These are phyloP conservation scores for Cornus kousa DNA, from an alignment of 148 eudicot species.

Conservation along the genomic window DNA sequence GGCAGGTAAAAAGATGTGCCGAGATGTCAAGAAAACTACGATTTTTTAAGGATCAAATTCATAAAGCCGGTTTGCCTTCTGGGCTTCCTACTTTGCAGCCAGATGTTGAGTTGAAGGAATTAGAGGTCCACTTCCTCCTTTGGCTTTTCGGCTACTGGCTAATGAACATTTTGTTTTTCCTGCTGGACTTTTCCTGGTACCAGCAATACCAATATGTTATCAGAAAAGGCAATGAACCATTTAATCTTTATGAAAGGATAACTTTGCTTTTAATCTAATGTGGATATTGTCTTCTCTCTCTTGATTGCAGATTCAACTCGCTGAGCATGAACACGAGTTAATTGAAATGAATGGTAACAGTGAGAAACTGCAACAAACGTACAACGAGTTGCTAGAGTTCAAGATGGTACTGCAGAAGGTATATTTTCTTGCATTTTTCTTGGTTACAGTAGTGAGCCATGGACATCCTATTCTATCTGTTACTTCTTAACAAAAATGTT, in stretches of 20 bases:
- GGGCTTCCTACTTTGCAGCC: slow-evolving; percentile 63
- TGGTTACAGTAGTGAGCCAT: neutral
- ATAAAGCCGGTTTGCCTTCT: slow-evolving; percentile 69
- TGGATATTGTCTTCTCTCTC: slow-evolving; percentile 4
- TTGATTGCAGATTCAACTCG: slow-evolving; percentile 65
- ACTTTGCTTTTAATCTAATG: slow-evolving; percentile 7
- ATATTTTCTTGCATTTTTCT: slow-evolving; percentile 18
- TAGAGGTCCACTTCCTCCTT: slow-evolving; percentile 61
- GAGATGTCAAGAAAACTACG: slow-evolving; percentile 98
- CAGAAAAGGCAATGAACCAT: neutral
- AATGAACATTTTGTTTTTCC: neutral
- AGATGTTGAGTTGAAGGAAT: slow-evolving; percentile 75
- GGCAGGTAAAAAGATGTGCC: slow-evolving; percentile 95
- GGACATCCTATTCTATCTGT: slow-evolving; percentile 1
- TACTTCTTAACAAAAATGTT: neutral
- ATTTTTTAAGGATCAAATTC: slow-evolving; percentile 93
- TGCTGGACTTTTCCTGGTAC: neutral
- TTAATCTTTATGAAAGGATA: neutral
- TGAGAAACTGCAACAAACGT: slow-evolving; percentile 76
- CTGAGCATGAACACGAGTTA: slow-evolving; percentile 92
- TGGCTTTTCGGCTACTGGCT: neutral
- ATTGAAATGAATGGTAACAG: slow-evolving; percentile 87
- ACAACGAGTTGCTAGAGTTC: slow-evolving; percentile 88
- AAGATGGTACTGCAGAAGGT: slow-evolving; percentile 98
- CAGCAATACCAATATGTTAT: neutral